Evolutionary conservation across 768 basidiomycete genomes (phyloP).

Genomic region (Pleurotus citrinopileatus): DNA sequence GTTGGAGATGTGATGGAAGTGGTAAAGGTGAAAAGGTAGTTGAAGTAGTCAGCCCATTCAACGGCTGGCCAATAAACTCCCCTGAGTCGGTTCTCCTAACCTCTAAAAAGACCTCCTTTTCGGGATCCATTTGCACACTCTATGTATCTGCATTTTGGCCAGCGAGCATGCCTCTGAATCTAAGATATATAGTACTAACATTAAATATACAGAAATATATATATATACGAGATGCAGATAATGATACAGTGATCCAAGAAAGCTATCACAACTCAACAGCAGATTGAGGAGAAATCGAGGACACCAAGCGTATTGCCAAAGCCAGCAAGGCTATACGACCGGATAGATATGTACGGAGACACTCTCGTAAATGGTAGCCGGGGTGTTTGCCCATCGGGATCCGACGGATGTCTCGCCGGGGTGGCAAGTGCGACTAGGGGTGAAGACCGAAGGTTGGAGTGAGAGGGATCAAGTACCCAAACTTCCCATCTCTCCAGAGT

Average conservation of each 20-base stretch:
- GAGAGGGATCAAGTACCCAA: constrained; percentile 70
- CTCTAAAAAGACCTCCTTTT: too few relatives aligned
- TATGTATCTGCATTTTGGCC: too few relatives aligned
- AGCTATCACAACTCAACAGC: constrained; percentile 5
- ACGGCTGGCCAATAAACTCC: background rate
- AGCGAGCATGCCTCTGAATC: too few relatives aligned
- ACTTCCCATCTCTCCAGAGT: constrained; percentile 82
- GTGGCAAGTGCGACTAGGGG: constrained; percentile 45
- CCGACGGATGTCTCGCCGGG: constrained; percentile 18
- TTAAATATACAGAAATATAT: constrained; percentile 5
- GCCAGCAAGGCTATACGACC: constrained; percentile 59
- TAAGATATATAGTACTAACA: background rate
- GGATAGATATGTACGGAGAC: constrained; percentile 49
- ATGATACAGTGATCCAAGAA: constrained; percentile 9
- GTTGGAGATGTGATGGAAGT: background rate
- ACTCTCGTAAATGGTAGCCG: constrained; percentile 82
- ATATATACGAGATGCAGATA: constrained; percentile 3
- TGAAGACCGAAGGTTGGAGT: constrained; percentile 46
- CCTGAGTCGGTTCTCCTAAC: background rate
- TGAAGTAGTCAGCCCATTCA: background rate
- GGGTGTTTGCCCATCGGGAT: constrained; percentile 32
- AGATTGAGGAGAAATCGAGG: constrained; percentile 35
- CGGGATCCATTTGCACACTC: too few relatives aligned
- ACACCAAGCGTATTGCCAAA: constrained; percentile 78
- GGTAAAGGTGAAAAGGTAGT: background rate